Conservation (phyloP, 345 rosid genomes). For the Eucalyptus microcorys region DNA sequence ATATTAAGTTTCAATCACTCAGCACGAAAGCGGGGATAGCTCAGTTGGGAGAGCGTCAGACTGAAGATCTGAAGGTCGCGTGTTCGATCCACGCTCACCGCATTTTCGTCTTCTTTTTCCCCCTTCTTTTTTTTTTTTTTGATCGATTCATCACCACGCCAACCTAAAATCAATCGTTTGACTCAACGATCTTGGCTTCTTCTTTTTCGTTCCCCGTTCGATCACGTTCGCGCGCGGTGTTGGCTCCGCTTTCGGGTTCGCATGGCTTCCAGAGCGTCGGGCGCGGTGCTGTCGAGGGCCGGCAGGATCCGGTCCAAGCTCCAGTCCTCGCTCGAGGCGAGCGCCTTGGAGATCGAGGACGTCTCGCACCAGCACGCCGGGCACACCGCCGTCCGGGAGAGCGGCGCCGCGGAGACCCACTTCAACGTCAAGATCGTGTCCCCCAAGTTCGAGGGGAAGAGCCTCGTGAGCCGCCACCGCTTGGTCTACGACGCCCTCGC, state of each 20-base stretch:
- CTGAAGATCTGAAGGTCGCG: constrained; percentile 99
- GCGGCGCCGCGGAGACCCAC: constrained; percentile 33
- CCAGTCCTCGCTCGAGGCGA: constrained; percentile 21
- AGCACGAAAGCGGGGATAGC: constrained; percentile 50
- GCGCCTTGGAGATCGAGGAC: constrained; percentile 44
- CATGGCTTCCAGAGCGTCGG: constrained; percentile 26
- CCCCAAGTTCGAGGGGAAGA: constrained; percentile 28
- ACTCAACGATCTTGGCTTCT: neutral
- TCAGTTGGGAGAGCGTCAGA: constrained; percentile 99
- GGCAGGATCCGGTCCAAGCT: constrained; percentile 26
- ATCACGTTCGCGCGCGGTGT: neutral
- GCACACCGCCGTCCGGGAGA: constrained; percentile 31
- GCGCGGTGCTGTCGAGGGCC: constrained; percentile 16
- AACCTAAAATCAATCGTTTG: neutral
- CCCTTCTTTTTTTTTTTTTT: neutral
- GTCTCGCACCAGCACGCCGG: constrained; percentile 73
- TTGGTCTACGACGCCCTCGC: constrained; percentile 41
- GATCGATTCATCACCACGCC: neutral
- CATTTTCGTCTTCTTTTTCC: neutral
- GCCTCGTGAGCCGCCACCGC: constrained; percentile 41
- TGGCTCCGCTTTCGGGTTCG: neutral
- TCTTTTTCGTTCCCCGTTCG: neutral
- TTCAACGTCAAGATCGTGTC: constrained; percentile 48
- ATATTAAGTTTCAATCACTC: rapidly evolving
- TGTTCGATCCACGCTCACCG: constrained; percentile 98